phyloP scores from a whole-genome alignment of 208 protist genomes.

The Endotrypanum monterogeii region DNA sequence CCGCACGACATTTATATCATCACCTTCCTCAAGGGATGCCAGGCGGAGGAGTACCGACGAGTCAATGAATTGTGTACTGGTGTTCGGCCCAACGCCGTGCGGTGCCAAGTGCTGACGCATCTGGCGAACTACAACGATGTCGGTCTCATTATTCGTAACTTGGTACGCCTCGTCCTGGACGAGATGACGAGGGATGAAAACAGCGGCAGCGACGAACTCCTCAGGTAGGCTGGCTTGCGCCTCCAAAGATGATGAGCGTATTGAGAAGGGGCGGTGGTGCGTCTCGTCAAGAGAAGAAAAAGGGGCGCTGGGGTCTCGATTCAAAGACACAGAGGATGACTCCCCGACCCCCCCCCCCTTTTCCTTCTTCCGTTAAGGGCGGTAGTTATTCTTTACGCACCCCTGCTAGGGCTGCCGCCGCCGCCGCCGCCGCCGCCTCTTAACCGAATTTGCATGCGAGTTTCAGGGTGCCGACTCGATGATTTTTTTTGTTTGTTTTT shows the following conservation, averaged over 20 bases:
- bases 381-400: background rate
- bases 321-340: background rate
- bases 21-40: constrained; percentile 76
- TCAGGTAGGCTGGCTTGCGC: background rate
- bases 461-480: background rate
- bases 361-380: background rate
- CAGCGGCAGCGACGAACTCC: background rate
- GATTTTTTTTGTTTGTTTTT: no score
- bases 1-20: constrained; percentile 82
- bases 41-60: constrained; percentile 82
- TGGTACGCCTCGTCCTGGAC: constrained; percentile 73
- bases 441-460: background rate
- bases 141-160: constrained; percentile 81
- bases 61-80: constrained; percentile 74
- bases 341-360: background rate
- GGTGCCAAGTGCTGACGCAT: constrained; percentile 79
- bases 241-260: background rate
- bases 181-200: constrained; percentile 50
- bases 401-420: background rate
- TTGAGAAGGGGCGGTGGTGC: background rate
- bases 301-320: background rate
- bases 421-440: background rate
- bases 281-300: background rate
- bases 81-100: constrained; percentile 59
- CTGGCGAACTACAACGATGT: constrained; percentile 86